Percentiles rank a stretch among this genome's conserved stretches.
Conservation (phyloP, 2,329 filamentous ascomycete species). For the Aureobasidium leucospermi region DNA sequence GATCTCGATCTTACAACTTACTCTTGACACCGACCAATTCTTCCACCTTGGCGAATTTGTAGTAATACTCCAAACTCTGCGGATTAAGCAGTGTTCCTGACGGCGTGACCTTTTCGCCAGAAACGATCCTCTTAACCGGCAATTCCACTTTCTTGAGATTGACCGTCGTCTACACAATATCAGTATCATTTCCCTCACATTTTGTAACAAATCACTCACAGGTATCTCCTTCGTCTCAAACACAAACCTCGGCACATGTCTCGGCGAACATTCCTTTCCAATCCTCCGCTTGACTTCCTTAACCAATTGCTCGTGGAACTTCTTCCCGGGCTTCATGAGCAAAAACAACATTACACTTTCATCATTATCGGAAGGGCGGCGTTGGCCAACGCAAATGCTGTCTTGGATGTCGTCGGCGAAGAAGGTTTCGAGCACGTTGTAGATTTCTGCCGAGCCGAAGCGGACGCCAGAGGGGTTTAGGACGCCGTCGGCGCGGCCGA, state of each 20-base stretch:
- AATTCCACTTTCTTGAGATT: slow-evolving; percentile 82
- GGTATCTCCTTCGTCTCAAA: slow-evolving; percentile 78
- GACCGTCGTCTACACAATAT: slow-evolving; percentile 56
- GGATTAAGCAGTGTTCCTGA: slow-evolving; percentile 73
- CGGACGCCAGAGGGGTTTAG: slow-evolving; percentile 72
- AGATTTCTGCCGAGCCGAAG: slow-evolving; percentile 76
- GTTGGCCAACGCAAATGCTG: slow-evolving; percentile 72
- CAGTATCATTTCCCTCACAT: neutral
- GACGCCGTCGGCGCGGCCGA: slow-evolving; percentile 69
- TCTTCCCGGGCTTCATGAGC: slow-evolving; percentile 51
- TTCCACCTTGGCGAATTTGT: slow-evolving; percentile 68
- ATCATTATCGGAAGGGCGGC: slow-evolving; percentile 52
- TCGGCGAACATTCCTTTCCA: slow-evolving; percentile 56
- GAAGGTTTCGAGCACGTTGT: slow-evolving; percentile 60
- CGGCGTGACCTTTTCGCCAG: slow-evolving; percentile 63
- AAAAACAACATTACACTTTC: slow-evolving; percentile 55
- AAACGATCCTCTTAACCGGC: slow-evolving; percentile 78
- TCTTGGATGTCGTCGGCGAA: slow-evolving; percentile 60
- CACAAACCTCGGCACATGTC: slow-evolving; percentile 71
- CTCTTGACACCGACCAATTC: slow-evolving; percentile 44
- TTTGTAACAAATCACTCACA: slow-evolving; percentile 39
- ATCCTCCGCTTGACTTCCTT: slow-evolving; percentile 58
- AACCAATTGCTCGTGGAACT: slow-evolving; percentile 50
- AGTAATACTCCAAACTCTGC: slow-evolving; percentile 67
- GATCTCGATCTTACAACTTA: slow-evolving; percentile 36